Conservation (phyloP, 768 basidiomycete species). For the Exsudoporus frostii region DNA sequence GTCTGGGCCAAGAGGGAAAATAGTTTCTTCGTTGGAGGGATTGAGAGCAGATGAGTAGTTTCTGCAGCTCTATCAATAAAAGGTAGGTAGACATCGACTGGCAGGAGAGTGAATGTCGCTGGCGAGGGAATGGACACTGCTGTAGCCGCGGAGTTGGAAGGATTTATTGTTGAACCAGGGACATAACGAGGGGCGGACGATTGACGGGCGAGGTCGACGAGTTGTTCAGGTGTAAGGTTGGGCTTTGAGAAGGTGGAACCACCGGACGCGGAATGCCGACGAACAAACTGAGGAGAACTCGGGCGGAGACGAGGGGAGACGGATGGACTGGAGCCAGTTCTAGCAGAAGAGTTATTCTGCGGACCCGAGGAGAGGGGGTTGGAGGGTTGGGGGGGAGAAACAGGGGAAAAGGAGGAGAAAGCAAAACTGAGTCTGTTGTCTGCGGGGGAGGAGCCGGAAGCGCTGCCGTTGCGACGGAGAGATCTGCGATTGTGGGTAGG, state of each 20-base stretch:
- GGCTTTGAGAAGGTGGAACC: constrained; percentile 41
- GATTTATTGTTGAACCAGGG: neutral
- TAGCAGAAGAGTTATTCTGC: constrained; percentile 31
- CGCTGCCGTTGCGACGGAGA: constrained; percentile 31
- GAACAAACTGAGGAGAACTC: constrained; percentile 40
- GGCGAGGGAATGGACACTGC: constrained; percentile 30
- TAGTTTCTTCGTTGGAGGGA: constrained; percentile 63
- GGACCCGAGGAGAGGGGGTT: constrained; percentile 24
- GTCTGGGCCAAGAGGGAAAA: constrained; percentile 74
- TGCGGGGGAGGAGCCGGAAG: constrained; percentile 26
- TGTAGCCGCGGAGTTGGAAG: neutral
- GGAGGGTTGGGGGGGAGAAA: constrained; percentile 19
- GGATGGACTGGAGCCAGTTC: constrained; percentile 32
- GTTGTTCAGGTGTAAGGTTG: constrained; percentile 66
- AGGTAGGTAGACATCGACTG: constrained; percentile 76
- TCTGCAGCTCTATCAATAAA: constrained; percentile 83
- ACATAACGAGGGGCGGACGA: constrained; percentile 44
- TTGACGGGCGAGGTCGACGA: constrained; percentile 68
- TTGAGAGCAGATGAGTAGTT: constrained; percentile 63
- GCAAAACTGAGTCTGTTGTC: constrained; percentile 57
- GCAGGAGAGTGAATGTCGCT: constrained; percentile 70
- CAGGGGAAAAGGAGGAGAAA: constrained; percentile 55
- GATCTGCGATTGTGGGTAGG: constrained; percentile 29
- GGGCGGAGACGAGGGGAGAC: constrained; percentile 47
- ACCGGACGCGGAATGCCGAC: constrained; percentile 31